Evolutionary conservation across 2,329 filamentous ascomycete genomes (phyloP), one percentile per base, ranked within the genome.

Genomic region (Colletotrichum musae): DNA sequence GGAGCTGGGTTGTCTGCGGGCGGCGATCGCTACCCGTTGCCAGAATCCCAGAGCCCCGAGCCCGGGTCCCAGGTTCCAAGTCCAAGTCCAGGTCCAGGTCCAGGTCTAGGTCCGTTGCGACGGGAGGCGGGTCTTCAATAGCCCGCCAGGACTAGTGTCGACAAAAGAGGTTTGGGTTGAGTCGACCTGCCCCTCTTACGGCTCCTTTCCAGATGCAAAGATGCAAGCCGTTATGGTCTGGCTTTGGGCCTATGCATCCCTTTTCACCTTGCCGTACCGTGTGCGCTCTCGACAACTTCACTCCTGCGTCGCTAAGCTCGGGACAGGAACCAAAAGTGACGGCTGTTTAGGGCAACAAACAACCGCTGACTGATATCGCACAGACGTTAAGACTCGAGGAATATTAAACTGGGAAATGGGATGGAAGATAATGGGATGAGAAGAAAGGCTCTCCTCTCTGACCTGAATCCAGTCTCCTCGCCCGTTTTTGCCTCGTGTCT

Each of bases 61-160:
- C 64, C 63, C 68, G 58, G 58, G 58, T 58, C 43, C 68, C 60
- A 69, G 66, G 66, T 66, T 54, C 56, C 67, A 70, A 41, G 56
- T 53, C 60, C 41, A 24, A 41, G 62, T 45, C 62, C 53, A 59
- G 28, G 57, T 54, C 47, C 54, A 58, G 61, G 39, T 28, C 62
- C 32, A 59, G 53, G 41, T 54, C 56, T 54, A 48, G 52, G 52
- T 32, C 58, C 28, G 58, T 50, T 51, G 52, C 41, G 13, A 68
- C 64, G 68, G 64, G 50, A 45, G 64, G 64, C 58, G 64, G 68
- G 58, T 68, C 64, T 67, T 47, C 62, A 61, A 67, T 61, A 52
- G 57, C 67, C 67, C 56, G 56, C 56, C 16, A 45, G 51, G 50
- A 53, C 67, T 67, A 70, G 58, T 61, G 48, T 52, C 58, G 56